Percentiles rank a stretch among this genome's conserved stretches.
phyloP scores from a whole-genome alignment of 106 monocot species.

The Dendrobium catenatum region DNA sequence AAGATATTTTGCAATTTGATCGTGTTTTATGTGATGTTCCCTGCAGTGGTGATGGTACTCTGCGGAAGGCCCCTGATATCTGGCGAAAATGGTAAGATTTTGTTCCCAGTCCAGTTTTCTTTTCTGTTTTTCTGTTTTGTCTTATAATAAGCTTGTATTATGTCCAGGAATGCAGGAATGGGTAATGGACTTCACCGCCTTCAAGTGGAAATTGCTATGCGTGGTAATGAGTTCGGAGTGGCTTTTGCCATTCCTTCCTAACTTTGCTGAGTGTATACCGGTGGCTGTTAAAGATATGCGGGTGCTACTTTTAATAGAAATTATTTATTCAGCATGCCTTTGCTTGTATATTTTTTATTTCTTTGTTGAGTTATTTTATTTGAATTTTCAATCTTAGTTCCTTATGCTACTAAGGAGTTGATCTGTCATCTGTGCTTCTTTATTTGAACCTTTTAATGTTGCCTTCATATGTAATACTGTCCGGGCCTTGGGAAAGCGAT shows the following conservation, averaged over 20 bases:
- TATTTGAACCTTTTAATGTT: not conserved
- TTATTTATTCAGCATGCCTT: not conserved
- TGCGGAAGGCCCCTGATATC: conserved; percentile 97
- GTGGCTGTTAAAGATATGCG: not conserved
- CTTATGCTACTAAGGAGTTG: not conserved
- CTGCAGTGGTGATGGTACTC: conserved; percentile 96
- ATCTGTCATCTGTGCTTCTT: not conserved
- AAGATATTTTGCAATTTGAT: conserved; percentile 57
- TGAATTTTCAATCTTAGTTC: too few relatives aligned
- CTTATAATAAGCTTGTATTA: conserved; percentile 11
- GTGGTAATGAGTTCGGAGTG: conserved; percentile 38
- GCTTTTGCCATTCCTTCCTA: not conserved
- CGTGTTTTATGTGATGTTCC: conserved; percentile 98
- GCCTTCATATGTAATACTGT: not conserved
- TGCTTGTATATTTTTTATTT: not conserved
- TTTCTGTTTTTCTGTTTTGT: conserved; percentile 3
- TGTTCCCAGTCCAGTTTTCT: not conserved
- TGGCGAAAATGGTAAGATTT: conserved; percentile 90
- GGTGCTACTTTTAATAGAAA: not conserved
- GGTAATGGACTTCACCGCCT: conserved; percentile 93
- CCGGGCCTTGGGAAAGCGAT: not conserved
- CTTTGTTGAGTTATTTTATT: too few relatives aligned
- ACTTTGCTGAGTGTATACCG: not conserved
- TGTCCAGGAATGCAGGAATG: conserved; percentile 88
- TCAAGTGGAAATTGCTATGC: conserved; percentile 93